These are phyloP conservation scores for Mrakia blollopis DNA, from an alignment of 768 basidiomycete genomes.

Conservation along the genomic window DNA sequence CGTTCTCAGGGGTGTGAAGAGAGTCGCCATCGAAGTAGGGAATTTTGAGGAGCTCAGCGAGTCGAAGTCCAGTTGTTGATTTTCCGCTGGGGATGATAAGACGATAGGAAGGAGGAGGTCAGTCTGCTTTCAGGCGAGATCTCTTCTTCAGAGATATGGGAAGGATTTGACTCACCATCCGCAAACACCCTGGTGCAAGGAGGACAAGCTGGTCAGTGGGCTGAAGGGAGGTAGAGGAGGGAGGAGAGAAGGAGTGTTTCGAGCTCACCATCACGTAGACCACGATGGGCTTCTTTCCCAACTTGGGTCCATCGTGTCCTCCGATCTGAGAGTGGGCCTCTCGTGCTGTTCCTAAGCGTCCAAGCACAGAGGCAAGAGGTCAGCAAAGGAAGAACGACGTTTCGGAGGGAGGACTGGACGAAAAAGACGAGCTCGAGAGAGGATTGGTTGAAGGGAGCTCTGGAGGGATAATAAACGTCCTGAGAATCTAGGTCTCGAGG, in stretches of 20 bases:
- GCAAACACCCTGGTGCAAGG: constrained; percentile 19
- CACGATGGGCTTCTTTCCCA: constrained; percentile 20
- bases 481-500: too few relatives aligned
- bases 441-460: too few relatives aligned
- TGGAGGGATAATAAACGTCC: too few relatives aligned
- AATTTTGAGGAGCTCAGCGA: constrained; percentile 17
- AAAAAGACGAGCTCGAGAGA: background rate
- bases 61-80: constrained; percentile 20
- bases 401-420: background rate
- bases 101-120: background rate
- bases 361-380: background rate
- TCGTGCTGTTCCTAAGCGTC: background rate
- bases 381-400: background rate
- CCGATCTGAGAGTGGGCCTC: constrained; percentile 4
- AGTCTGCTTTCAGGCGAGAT: background rate
- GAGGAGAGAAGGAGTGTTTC: background rate
- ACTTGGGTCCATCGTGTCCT: background rate
- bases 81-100: constrained; percentile 23
- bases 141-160: too few relatives aligned
- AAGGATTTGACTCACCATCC: constrained; percentile 15
- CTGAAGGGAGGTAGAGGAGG: background rate
- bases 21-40: constrained; percentile 31
- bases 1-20: constrained; percentile 22
- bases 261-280: constrained; percentile 14
- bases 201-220: background rate